Base-by-base conservation (phyloP, 23 red algal genomes). In the Gracilaria gracilis region DNA sequence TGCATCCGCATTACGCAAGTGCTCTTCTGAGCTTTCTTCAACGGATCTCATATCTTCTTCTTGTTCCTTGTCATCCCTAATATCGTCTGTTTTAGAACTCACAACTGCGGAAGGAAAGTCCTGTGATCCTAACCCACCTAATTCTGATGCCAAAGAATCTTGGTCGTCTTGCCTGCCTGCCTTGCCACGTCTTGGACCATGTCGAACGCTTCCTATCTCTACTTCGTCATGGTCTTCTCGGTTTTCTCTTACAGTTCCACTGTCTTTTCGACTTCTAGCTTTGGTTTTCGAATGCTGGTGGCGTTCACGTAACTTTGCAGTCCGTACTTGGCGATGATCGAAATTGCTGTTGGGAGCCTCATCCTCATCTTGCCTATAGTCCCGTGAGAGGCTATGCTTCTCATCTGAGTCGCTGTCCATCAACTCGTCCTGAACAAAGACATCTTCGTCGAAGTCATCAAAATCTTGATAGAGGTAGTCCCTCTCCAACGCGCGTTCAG, bases 61-160 rank as follows among this genome's bases (percentile, higher is more conserved):
- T 69, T 37, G 28, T 8, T 16, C 7, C 31, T 36, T 37, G 2
- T 69, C 29, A 38, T 38, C 32, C n/a, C 50, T 0, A 19, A 14
- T 20, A 51, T 77, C 72, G 20, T 77, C 72, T 28, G 40, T 34
- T 77, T 20, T 28, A 13, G 72, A 77, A 77, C 46, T 19, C 9
- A 51, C 72, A 15, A 77, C 72, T 25, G 20, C 72, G 6, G 72
- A 24, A 51, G 72, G 72, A 32, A 77, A 77, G 23, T 77, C 72
- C 27, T 49, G 72, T 28, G 72, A 77, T 13, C 50, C 72, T 21
- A 77, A 49, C 0, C 40, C 38, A 0, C 46, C 72, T 24, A 40
- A 77, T 27, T 29, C 72, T 33, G 11, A 33, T 67, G 62, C 27
- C 31, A 49, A 6, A 46, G 46, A 51, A 51, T 77, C 72, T 38